These are phyloP conservation scores for Penicillium sumatraense DNA, from an alignment of 2,329 filamentous ascomycete genomes.

Conservation along the genomic window DNA sequence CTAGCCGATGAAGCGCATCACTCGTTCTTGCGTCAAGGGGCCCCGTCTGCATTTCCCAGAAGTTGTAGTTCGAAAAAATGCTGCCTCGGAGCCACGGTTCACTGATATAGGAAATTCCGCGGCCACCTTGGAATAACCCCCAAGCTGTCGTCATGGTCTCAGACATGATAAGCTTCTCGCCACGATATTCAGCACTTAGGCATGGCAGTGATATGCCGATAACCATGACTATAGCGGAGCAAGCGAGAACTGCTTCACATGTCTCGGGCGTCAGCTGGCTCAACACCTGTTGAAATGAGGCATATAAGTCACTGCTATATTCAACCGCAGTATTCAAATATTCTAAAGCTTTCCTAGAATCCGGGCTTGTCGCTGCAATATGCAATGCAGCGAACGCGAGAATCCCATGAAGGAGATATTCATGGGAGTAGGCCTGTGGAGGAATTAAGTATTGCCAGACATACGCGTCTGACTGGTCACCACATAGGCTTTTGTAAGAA, in stretches of 20 bases:
- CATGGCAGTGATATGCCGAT: constrained; percentile 3
- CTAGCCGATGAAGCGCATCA: neutral
- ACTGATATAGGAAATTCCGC: constrained; percentile 2
- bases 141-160: constrained; percentile 7
- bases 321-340: constrained; percentile 5
- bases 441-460: constrained; percentile 1
- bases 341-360: neutral
- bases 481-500: constrained; percentile 7
- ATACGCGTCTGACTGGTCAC: constrained; percentile 2
- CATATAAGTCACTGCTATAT: constrained; percentile 1
- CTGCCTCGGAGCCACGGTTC: constrained; percentile 3
- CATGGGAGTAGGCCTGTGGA: constrained; percentile 1
- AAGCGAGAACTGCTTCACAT: constrained; percentile 7
- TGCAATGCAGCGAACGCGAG: constrained; percentile 1
- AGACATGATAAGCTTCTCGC: neutral
- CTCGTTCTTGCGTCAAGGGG: neutral
- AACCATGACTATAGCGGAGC: constrained; percentile 3
- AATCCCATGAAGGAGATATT: constrained; percentile 1
- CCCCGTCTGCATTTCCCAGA: neutral
- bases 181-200: neutral
- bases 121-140: constrained; percentile 3
- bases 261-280: neutral
- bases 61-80: constrained; percentile 8
- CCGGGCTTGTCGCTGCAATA: neutral
- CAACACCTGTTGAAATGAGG: neutral